Percentiles rank a stretch among this genome's conserved stretches.
These are phyloP conservation scores for Paraurostyla sp. DNA, from an alignment of 73 alveolate species.

Conservation along the genomic window DNA sequence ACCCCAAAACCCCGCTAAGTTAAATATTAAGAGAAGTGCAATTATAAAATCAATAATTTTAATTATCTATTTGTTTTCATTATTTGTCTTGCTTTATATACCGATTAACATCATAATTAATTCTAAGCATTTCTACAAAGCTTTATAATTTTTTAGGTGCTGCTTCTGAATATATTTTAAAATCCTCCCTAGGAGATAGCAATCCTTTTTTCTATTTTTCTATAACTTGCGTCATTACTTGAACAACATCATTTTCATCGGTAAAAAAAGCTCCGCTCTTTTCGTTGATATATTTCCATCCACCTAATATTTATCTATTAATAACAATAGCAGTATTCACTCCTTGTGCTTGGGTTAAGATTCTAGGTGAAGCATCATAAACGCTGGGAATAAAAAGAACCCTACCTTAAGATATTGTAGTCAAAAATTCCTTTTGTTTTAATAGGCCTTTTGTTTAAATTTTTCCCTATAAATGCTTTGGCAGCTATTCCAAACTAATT, in stretches of 20 bases:
- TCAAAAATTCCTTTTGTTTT: neutral
- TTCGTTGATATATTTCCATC: constrained; percentile 1
- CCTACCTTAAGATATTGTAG: neutral
- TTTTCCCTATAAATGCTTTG: neutral
- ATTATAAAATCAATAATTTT: too few species aligned
- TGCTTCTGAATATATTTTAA: neutral
- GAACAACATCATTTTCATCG: neutral
- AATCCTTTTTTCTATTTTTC: neutral
- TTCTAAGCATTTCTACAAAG: too few species aligned
- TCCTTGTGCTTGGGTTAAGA: neutral
- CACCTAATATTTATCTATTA: neutral
- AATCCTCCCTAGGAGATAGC: neutral
- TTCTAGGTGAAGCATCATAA: constrained; percentile 44
- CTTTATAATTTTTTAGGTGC: too few species aligned
- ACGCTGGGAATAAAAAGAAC: constrained; percentile 8
- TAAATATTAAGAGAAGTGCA: too few species aligned
- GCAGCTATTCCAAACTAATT: too few species aligned
- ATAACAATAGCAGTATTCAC: neutral
- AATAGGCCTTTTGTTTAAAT: neutral
- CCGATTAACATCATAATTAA: too few species aligned
- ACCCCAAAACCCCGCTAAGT: too few species aligned
- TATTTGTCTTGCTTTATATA: too few species aligned
- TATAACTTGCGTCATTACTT: neutral
- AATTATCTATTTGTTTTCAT: too few species aligned
- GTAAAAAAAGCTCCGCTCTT: neutral